Base-by-base conservation (phyloP, 495 filamentous ascomycete genomes). In the Tuber microsphaerosporum region DNA sequence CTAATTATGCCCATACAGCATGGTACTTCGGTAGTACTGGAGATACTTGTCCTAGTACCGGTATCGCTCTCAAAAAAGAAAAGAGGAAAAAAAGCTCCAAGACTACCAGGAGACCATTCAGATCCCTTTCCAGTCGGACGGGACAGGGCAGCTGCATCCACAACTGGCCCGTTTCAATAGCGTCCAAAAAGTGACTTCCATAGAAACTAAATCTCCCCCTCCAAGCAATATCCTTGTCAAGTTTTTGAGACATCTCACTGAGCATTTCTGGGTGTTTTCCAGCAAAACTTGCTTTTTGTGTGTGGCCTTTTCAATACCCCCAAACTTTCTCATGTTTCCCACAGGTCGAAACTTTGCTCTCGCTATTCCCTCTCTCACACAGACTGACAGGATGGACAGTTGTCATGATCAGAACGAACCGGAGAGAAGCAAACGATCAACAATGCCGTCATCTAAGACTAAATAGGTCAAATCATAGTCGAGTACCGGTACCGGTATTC, bases 61-160 rank as follows among this genome's bases (percentile, higher is more conserved):
- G 34, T 2, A 46, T 71, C 75, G 37, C 72, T 26, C 48, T 46
- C 43, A 69, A 69, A 56, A 45, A 76, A 69, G 72, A 43, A 43
- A 72, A 73, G 44, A 41, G 42, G 42, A 42, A 79, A 39, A 43
- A 61, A 73, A 45, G 7, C 74, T 69, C 61, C 39, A 71, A 70
- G 72, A 73, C 61, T 37, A 78, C 72, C 61, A 72, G 72, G 70
- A 71, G 43, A 65, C 5, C 68, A 39, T 61, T 71, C 73, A 68
- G 70, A 46, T 74, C 51, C 51, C 39, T 41, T 31, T 31, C 56
- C 56, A 61, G n/a, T 31, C 7, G 56, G 56, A 61, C 56, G 56
- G 56, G 56, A 61, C n/a, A 61, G 56, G 56, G n/a, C 56, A 26
- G n/a, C 14, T 31, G 51, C 51, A 61, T 61, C 51, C 51, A 26